Base-by-base conservation (phyloP, 805 yeast genomes). In the Kazachstania psychrophila region DNA sequence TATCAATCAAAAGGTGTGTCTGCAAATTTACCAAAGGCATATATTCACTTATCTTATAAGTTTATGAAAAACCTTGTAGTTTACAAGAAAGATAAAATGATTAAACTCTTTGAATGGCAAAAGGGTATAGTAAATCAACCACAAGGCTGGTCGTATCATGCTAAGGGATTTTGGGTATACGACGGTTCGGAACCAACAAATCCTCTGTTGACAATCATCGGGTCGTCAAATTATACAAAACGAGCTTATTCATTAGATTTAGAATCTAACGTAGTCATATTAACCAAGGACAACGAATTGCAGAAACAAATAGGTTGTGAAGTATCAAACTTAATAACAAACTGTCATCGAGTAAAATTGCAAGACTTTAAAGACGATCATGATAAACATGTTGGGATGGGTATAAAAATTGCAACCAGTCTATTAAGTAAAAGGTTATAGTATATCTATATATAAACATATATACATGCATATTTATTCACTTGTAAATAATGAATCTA, bases 141-240 rank as follows among this genome's bases (percentile, higher is more conserved):
- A 0, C 71, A 67, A 20, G 98, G 98, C 1, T 89, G 98, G 97
- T 84, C 96, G 0, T 92, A 92, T 58, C 98, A 92, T 54, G 97
- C 98, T 11, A 92, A 92, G 55, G 98, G 98, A 1, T 63, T 89
- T 4, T 92, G 97, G 97, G 61, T 84, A 0, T 66, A 73, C 7
- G 81, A 86, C 0, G 67, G 61, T 2, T 6, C 6, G 8, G 35
- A 26, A 5, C 26, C 18, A 11, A 25, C 40, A 13, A 80, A 75
- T 31, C 96, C 96, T 2, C 69, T 79, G 14, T 61, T 85, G 10
- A 84, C 96, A 0, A 75, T 88, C 6, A 70, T 92, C 34, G 98
- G 98, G 0, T 84, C 95, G 1, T 86, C 96, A 0, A 92, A 92
- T 57, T 92, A 87, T 58, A 92, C 98, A 0, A 74, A 80, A 44